phyloP scores from a whole-genome alignment of 2,329 filamentous ascomycete species.

The Trichoderma guizhouense region DNA sequence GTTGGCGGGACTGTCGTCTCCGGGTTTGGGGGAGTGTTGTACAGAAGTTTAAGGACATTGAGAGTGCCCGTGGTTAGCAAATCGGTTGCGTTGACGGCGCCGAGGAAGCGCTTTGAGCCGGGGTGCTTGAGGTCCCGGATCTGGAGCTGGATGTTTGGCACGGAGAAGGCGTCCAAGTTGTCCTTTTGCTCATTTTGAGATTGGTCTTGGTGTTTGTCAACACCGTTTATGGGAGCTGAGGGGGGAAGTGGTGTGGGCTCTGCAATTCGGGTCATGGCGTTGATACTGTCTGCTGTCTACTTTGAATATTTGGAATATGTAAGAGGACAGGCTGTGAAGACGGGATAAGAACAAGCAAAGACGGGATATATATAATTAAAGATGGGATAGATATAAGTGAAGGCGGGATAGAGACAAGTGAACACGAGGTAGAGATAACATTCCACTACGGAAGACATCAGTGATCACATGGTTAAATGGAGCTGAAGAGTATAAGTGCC shows the following conservation, averaged over 20 bases:
- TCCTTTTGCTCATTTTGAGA: background rate
- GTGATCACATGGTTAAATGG: background rate
- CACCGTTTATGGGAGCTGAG: background rate
- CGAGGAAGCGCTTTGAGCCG: conserved; percentile 65
- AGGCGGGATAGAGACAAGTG: too few species aligned
- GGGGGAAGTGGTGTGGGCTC: background rate
- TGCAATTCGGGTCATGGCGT: background rate
- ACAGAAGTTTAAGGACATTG: conserved; percentile 70
- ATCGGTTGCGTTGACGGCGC: conserved; percentile 57
- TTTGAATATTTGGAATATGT: background rate
- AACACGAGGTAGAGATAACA: too few species aligned
- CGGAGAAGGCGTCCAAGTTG: conserved; percentile 32
- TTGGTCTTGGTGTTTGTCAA: background rate
- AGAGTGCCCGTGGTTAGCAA: conserved; percentile 62
- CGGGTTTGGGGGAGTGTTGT: conserved; percentile 46
- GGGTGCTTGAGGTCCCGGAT: conserved; percentile 56
- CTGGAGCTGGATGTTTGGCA: conserved; percentile 58
- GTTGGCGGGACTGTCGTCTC: conserved; percentile 56
- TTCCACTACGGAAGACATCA: background rate
- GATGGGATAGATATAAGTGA: background rate
- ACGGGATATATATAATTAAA: too few species aligned
- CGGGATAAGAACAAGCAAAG: background rate
- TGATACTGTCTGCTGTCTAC: background rate
- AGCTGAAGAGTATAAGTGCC: background rate
- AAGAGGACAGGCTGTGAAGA: background rate